A percentile compares a stretch with the other conserved stretches of the same genome.
These are phyloP conservation scores for Simmondsia chinensis DNA, from an alignment of 148 eudicot species.

Conservation along the genomic window DNA sequence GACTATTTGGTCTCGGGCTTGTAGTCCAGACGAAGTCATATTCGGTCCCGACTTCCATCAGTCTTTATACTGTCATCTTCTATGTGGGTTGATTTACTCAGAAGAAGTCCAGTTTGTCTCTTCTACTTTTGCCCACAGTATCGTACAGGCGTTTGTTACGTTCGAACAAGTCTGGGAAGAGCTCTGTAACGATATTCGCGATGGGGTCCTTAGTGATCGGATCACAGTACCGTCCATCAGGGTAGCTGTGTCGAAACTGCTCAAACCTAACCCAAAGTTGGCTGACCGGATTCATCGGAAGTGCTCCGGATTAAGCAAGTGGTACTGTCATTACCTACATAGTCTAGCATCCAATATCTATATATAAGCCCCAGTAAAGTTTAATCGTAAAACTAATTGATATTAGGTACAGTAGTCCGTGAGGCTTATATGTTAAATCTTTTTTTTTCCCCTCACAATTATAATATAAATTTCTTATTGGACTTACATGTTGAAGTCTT, in stretches of 20 bases:
- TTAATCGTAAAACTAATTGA: too few species aligned
- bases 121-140: constrained; percentile 83
- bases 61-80: constrained; percentile 84
- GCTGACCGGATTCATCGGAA: constrained; percentile 39
- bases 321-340: too few species aligned
- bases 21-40: constrained; percentile 87
- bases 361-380: too few species aligned
- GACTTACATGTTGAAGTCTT: too few species aligned
- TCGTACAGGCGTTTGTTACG: constrained; percentile 69
- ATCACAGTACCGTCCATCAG: constrained; percentile 42
- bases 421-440: too few species aligned
- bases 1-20: constrained; percentile 52
- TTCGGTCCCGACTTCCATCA: constrained; percentile 74
- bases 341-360: too few species aligned
- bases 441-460: too few species aligned
- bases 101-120: constrained; percentile 52
- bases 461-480: too few species aligned
- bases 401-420: too few species aligned
- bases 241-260: constrained; percentile 42
- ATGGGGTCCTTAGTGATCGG: constrained; percentile 38
- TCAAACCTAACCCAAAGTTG: constrained; percentile 64
- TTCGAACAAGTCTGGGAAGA: constrained; percentile 68
- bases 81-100: constrained; percentile 53
- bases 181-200: constrained; percentile 50
- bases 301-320: constrained; percentile 49